Conservation (phyloP, 352 stramenopile species). For the Phytopythium ostracodes region DNA sequence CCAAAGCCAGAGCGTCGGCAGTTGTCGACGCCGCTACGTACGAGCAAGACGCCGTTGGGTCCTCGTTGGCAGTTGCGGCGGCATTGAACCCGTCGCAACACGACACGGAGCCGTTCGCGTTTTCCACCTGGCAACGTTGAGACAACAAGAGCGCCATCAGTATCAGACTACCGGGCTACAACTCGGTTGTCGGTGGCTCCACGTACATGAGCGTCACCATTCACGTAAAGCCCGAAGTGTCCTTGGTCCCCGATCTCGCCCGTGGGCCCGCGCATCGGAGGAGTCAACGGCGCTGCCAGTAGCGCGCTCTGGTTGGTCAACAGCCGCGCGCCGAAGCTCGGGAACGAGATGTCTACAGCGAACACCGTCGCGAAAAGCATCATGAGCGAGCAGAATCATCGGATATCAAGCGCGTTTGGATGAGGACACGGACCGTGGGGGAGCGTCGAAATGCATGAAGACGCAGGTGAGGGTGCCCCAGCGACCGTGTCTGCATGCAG, state of each 20-base stretch:
- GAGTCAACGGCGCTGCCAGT: slow-evolving; percentile 23
- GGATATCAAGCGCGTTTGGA: neutral
- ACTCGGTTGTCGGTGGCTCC: neutral
- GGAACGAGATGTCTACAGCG: slow-evolving; percentile 71
- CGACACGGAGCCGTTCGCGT: slow-evolving; percentile 85
- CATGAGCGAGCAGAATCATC: neutral
- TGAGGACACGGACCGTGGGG: slow-evolving; percentile 31
- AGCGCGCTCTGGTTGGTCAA: slow-evolving; percentile 74
- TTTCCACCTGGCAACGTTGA: slow-evolving; percentile 70
- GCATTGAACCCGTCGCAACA: slow-evolving; percentile 81
- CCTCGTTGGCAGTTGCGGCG: neutral
- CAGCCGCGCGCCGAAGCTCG: slow-evolving; percentile 58
- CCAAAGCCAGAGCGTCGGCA: neutral
- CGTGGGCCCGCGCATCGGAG: slow-evolving; percentile 67
- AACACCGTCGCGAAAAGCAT: neutral
- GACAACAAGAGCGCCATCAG: slow-evolving; percentile 1
- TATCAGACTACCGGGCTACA: neutral
- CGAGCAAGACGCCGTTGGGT: neutral
- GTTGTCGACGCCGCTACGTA: slow-evolving; percentile 5
- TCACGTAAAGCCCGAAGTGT: slow-evolving; percentile 87
- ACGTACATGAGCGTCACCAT: slow-evolving; percentile 77
- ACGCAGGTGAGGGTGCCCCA: slow-evolving; percentile 40
- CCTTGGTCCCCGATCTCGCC: slow-evolving; percentile 87
- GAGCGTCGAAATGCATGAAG: slow-evolving; percentile 48
- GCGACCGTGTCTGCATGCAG: slow-evolving; percentile 46